Conservation (phyloP, 2,329 filamentous ascomycete genomes). For the Pseudogymnoascus sp. region DNA sequence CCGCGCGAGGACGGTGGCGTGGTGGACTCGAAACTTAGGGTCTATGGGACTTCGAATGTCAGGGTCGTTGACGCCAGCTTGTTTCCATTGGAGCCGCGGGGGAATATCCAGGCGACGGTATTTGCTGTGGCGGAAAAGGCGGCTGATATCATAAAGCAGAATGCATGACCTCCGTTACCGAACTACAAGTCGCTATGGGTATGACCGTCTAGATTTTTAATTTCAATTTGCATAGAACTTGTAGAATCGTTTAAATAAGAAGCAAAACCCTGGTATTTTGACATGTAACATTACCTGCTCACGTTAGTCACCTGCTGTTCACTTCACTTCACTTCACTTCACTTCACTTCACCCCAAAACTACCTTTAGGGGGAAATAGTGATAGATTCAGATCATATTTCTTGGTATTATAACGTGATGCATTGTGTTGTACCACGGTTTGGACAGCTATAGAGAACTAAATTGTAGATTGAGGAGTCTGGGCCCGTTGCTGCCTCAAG, state of each 20-base stretch:
- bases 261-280: background rate
- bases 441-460: too few relatives aligned
- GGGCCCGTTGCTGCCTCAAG: too few relatives aligned
- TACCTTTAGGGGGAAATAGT: too few relatives aligned
- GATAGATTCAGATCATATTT: background rate
- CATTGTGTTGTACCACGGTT: too few relatives aligned
- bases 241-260: background rate
- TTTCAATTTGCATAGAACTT: background rate
- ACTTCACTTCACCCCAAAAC: too few relatives aligned
- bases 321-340: too few relatives aligned
- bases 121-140: slow-evolving; percentile 11
- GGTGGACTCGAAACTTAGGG: slow-evolving; percentile 8
- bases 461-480: too few relatives aligned
- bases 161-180: background rate
- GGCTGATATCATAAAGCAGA: slow-evolving; percentile 10
- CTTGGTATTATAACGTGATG: too few relatives aligned
- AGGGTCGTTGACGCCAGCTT: slow-evolving; percentile 11
- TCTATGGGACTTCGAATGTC: slow-evolving; percentile 9
- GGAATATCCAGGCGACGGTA: slow-evolving; percentile 5
- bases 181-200: background rate
- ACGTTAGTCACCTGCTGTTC: background rate
- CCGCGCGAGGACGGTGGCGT: slow-evolving; percentile 20
- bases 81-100: slow-evolving; percentile 10
- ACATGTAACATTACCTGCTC: background rate
- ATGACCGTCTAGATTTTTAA: background rate